A percentile compares a stretch with the other conserved stretches of the same genome.
Conservation (phyloP, 2,329 filamentous ascomycete species). For the Fusarium sp. region DNA sequence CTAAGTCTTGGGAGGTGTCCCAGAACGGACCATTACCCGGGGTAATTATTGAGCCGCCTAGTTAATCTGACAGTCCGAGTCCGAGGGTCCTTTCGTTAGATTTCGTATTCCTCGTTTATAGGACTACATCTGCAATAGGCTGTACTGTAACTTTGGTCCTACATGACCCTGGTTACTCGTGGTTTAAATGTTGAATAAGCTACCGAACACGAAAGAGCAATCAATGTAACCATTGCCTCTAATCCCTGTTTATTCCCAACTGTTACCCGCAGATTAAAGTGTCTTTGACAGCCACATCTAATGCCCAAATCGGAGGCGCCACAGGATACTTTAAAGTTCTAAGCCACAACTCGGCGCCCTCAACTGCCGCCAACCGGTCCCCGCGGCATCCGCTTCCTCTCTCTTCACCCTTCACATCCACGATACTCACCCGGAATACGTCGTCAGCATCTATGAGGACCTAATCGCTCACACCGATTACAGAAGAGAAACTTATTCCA, state of each 20-base stretch:
- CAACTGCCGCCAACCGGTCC: slow-evolving; percentile 16
- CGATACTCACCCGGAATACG: slow-evolving; percentile 5
- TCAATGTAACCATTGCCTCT: not conserved
- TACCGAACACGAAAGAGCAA: slow-evolving; percentile 1
- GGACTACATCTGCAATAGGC: not conserved
- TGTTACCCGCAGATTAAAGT: not conserved
- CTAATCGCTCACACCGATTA: not conserved
- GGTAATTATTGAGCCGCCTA: slow-evolving; percentile 15
- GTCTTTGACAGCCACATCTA: slow-evolving; percentile 11
- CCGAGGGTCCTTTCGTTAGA: not conserved
- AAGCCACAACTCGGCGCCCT: slow-evolving; percentile 17
- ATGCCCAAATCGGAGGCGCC: slow-evolving; percentile 1
- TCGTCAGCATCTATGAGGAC: slow-evolving; percentile 7
- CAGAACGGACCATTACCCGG: slow-evolving; percentile 3
- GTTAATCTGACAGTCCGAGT: slow-evolving; percentile 17
- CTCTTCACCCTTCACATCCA: slow-evolving; percentile 2
- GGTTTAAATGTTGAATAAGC: not conserved
- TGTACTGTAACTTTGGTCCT: not conserved
- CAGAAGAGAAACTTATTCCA: not conserved
- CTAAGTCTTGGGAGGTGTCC: not conserved
- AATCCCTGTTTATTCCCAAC: not conserved
- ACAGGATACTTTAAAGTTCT: not conserved
- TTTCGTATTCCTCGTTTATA: slow-evolving; percentile 14
- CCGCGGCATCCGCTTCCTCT: slow-evolving; percentile 31
- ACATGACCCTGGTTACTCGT: not conserved